Base-by-base conservation (phyloP, 2,329 filamentous ascomycete genomes). In the Cladorrhinum sp. region DNA sequence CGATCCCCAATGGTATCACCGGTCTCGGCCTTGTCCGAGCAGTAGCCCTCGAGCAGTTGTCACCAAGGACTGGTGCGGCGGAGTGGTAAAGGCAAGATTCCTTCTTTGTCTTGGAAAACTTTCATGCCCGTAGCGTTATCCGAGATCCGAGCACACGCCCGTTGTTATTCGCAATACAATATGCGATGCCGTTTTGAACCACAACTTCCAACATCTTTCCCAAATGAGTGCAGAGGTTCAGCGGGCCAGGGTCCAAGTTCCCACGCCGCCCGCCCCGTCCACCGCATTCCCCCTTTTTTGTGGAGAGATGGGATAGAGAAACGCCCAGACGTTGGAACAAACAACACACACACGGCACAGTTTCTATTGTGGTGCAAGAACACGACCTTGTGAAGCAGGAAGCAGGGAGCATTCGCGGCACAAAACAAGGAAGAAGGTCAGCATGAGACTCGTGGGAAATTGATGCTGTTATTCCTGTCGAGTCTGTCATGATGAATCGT, bases 381-480 rank as follows among this genome's bases (percentile, higher is more conserved):
- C 21, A 52, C 62, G 30, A 61, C 57, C 18, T 24, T 62, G 20
- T 55, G 59, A 61, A 52, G 57, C 42, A 63, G 23, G 42, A 58
- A 24, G 14, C 54, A 62, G 52, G 28, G 49, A 55, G 51, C 20
- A 21, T n/a, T 14, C 30, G 56, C 57, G 62, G 59, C 42, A 46
- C 62, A 58, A 61, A 62, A 53, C 36, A 61, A 61, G 62, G 57
- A 53, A 59, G 14, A 23, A 1, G 42, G 42, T 21, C 16, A 46
- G 42, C 42, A 39, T 49, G 21, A 53, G 42, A 24, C 16, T 51
- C 26, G 20, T 26, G 23, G 56, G 46, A 55, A n/a, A 46, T 46
- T 46, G 42, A 46, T 18, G 42, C 36, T 18, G 42, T 46, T 46
- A 36, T 46, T 46, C 18, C n/a, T 46, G 16, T 46, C n/a, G n/a